Percentiles rank a stretch among this genome's conserved stretches.
Conservation (phyloP, 441 rosid genomes). For the Eugenia klotzschiana region DNA sequence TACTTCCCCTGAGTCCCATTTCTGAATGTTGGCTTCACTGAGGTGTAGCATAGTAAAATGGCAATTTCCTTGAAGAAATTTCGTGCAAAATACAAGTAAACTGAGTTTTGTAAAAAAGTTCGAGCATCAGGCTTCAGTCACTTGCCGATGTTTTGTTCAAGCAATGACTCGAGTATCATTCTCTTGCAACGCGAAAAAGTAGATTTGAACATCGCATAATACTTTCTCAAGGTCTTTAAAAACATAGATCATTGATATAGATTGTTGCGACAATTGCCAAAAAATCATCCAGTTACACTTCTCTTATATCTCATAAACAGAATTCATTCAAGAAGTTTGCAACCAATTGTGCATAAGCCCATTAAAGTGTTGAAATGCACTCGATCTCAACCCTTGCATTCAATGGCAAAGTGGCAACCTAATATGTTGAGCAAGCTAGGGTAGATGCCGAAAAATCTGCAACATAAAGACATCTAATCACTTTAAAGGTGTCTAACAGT, state of each 20-base stretch:
- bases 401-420: slow-evolving; percentile 74
- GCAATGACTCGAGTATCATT: background rate
- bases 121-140: background rate
- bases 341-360: background rate
- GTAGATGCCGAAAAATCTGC: slow-evolving; percentile 72
- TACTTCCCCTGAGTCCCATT: background rate
- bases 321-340: background rate
- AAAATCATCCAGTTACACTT: background rate
- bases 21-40: background rate
- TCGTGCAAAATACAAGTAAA: background rate
- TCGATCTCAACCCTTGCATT: slow-evolving; percentile 79
- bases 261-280: background rate
- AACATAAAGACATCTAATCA: background rate
- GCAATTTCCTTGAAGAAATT: background rate
- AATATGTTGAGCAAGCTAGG: slow-evolving; percentile 77
- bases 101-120: background rate
- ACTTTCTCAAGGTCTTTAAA: background rate
- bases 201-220: background rate
- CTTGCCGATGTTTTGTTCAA: too few species aligned
- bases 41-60: background rate
- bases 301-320: background rate
- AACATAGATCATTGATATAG: background rate
- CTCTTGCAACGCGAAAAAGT: background rate
- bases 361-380: slow-evolving; percentile 50
- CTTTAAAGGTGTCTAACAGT: background rate